Percentiles rank a stretch among this genome's conserved stretches.
These are phyloP conservation scores for Suillus placidus DNA, from an alignment of 768 basidiomycete species.

Conservation along the genomic window DNA sequence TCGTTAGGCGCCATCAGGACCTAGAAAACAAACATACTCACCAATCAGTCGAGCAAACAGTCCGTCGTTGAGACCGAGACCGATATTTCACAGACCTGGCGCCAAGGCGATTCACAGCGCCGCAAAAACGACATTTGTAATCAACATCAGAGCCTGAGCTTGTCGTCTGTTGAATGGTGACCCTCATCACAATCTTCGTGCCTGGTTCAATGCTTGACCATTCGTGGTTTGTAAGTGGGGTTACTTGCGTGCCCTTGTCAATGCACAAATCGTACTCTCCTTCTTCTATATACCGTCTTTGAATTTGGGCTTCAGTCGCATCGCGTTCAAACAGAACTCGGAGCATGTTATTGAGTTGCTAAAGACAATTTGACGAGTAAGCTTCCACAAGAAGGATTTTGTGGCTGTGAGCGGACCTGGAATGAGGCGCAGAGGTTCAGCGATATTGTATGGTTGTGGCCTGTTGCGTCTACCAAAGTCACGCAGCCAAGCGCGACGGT, in stretches of 20 bases:
- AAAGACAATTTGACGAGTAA: background rate
- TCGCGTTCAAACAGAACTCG: slow-evolving; percentile 19
- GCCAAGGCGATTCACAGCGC: background rate
- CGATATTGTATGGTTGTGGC: slow-evolving; percentile 22
- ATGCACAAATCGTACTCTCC: slow-evolving; percentile 30
- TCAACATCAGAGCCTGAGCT: background rate
- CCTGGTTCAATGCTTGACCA: slow-evolving; percentile 31
- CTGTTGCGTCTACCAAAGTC: slow-evolving; percentile 1
- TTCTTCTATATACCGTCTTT: slow-evolving; percentile 24
- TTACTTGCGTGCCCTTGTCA: slow-evolving; percentile 24
- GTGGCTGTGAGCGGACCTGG: slow-evolving; percentile 14
- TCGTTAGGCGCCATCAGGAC: slow-evolving; percentile 12
- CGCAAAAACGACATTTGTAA: slow-evolving; percentile 26
- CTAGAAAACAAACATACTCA: slow-evolving; percentile 7
- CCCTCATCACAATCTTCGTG: slow-evolving; percentile 29
- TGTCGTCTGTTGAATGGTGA: slow-evolving; percentile 22
- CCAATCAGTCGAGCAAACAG: slow-evolving; percentile 28
- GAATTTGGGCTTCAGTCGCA: slow-evolving; percentile 21
- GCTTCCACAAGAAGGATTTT: background rate
- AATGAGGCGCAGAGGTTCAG: slow-evolving; percentile 29
- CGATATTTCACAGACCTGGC: slow-evolving; percentile 7
- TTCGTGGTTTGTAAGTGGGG: slow-evolving; percentile 24
- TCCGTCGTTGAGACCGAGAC: background rate
- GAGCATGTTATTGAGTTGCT: slow-evolving; percentile 29
- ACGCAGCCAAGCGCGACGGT: background rate